Conservation (phyloP, 2,329 filamentous ascomycete genomes). For the Apiospora phragmitis region DNA sequence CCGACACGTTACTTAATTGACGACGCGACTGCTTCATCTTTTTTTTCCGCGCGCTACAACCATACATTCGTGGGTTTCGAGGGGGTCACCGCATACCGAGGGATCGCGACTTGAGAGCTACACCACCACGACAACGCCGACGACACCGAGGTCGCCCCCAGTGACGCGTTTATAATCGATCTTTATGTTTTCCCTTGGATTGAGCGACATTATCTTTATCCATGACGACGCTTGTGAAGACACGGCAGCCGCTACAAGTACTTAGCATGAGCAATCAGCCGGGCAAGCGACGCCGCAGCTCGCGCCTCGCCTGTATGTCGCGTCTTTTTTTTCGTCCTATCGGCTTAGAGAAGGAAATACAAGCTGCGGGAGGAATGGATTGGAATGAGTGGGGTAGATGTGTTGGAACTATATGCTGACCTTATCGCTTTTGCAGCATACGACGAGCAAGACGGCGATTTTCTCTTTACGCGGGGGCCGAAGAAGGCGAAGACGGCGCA, state of each 20-base stretch:
- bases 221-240: slow-evolving; percentile 71
- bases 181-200: background rate
- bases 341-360: background rate
- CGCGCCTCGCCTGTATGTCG: slow-evolving; percentile 62
- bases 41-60: background rate
- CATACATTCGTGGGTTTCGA: background rate
- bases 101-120: slow-evolving; percentile 1
- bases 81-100: background rate
- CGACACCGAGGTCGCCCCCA: background rate
- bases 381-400: background rate
- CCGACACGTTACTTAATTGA: background rate
- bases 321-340: background rate
- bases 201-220: slow-evolving; percentile 39
- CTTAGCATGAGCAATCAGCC: slow-evolving; percentile 68
- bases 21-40: background rate
- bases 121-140: background rate
- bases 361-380: background rate
- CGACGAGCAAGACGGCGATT: slow-evolving; percentile 77
- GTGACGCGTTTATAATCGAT: background rate
- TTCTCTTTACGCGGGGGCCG: slow-evolving; percentile 69
- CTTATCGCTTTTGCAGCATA: slow-evolving; percentile 41
- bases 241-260: slow-evolving; percentile 64
- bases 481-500: slow-evolving; percentile 64
- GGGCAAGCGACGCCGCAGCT: slow-evolving; percentile 58
- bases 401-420: background rate